Percentiles rank a stretch among this genome's conserved stretches.
phyloP scores from a whole-genome alignment of 805 yeast genomes.

The Allodekkera sacchari region DNA sequence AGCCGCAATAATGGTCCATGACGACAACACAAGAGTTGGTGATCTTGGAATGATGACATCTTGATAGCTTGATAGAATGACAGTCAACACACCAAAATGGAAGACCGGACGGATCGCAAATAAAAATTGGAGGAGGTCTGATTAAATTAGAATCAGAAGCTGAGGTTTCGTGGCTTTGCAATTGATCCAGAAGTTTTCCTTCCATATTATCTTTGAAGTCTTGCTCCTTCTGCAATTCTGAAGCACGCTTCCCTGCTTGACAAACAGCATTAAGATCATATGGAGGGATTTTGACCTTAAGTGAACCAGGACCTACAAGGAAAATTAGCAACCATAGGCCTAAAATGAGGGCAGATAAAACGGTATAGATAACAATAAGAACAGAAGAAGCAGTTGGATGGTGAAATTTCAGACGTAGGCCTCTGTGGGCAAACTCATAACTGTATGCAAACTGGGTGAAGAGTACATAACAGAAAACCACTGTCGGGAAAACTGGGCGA shows the following conservation, averaged over 20 bases:
- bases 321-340: conserved; percentile 38
- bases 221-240: conserved; percentile 5
- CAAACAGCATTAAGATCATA: conserved; percentile 21
- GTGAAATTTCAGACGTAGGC: conserved; percentile 37
- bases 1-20: conserved; percentile 80
- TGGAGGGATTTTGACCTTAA: conserved; percentile 30
- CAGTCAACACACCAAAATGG: conserved; percentile 73
- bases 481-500: conserved; percentile 8
- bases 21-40: conserved; percentile 51
- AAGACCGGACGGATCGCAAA: conserved; percentile 64
- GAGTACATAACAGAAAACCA: conserved; percentile 14
- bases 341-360: conserved; percentile 20
- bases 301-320: conserved; percentile 50
- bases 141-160: conserved; percentile 14
- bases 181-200: neutral
- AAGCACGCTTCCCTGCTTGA: no score
- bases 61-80: conserved; percentile 51
- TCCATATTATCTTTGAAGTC: conserved; percentile 1
- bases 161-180: neutral
- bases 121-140: conserved; percentile 49
- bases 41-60: conserved; percentile 64
- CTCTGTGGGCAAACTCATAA: conserved; percentile 19
- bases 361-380: conserved; percentile 22
- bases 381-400: conserved; percentile 22
- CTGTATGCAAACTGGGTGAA: conserved; percentile 22